Conservation (phyloP, 805 yeast genomes). For the Nadsonia fulvescens region DNA sequence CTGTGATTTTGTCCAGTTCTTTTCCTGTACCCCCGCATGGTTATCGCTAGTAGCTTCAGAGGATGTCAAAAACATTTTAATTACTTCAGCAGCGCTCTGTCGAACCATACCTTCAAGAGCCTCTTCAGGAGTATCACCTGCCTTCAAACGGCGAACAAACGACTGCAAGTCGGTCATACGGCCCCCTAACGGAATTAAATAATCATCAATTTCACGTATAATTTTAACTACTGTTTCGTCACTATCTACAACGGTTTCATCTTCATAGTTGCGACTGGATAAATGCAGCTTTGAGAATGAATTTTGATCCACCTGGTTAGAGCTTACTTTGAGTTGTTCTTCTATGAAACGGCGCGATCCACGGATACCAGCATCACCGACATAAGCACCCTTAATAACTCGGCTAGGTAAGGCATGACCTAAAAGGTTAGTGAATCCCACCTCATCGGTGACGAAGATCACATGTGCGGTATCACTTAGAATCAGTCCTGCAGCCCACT, state of each 20-base stretch:
- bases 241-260: no score
- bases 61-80: constrained; percentile 58
- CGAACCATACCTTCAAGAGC: constrained; percentile 66
- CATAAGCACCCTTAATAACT: constrained; percentile 54
- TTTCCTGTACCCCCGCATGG: constrained; percentile 19
- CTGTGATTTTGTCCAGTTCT: constrained; percentile 50
- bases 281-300: no score
- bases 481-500: constrained; percentile 72
- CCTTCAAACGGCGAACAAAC: constrained; percentile 67
- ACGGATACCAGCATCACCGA: constrained; percentile 86
- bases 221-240: no score
- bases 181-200: constrained; percentile 74
- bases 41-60: no score
- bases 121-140: constrained; percentile 67
- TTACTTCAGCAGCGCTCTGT: constrained; percentile 76
- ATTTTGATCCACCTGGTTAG: no score
- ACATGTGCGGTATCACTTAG: constrained; percentile 78
- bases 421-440: constrained; percentile 52
- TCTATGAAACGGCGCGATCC: no score
- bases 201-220: no score
- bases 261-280: no score
- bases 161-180: constrained; percentile 87
- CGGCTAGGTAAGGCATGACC: constrained; percentile 68
- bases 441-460: constrained; percentile 69
- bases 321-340: no score